Evolutionary conservation across 805 yeast genomes (phyloP).

Genomic region (Starmerella stellata): DNA sequence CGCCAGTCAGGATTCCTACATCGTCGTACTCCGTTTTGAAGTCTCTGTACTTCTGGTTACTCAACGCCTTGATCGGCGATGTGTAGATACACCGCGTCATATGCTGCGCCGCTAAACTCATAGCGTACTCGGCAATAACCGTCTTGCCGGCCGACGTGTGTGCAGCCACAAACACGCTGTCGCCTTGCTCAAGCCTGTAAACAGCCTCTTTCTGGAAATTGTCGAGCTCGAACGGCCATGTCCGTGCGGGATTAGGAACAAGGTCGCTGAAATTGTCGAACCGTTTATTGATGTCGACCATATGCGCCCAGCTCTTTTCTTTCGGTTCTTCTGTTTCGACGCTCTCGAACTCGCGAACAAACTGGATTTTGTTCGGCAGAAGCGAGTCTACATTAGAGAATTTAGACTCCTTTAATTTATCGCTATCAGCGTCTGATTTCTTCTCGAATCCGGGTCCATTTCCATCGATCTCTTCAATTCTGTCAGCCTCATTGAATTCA

Average conservation of each 20-base stretch:
- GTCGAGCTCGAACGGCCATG: conserved; percentile 90
- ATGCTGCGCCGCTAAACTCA: conserved; percentile 86
- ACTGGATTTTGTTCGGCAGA: conserved; percentile 34
- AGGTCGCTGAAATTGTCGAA: conserved; percentile 72
- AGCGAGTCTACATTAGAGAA: conserved; percentile 27
- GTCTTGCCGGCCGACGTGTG: conserved; percentile 98
- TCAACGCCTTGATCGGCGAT: conserved; percentile 81
- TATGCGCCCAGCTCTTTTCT: conserved; percentile 74
- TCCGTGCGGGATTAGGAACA: conserved; percentile 82
- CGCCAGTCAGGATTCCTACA: conserved; percentile 92
- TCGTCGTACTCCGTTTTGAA: conserved; percentile 67
- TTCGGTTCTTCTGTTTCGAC: neutral
- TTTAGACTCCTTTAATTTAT: conserved; percentile 1
- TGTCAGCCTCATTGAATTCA: conserved; percentile 15
- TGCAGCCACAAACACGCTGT: conserved; percentile 96
- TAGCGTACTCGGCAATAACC: conserved; percentile 95
- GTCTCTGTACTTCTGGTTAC: conserved; percentile 80
- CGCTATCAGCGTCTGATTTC: conserved; percentile 8
- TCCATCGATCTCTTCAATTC: conserved; percentile 3
- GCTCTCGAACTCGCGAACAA: conserved; percentile 24
- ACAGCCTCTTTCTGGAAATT: conserved; percentile 94
- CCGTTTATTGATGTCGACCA: conserved; percentile 68
- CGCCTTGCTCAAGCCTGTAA: conserved; percentile 91
- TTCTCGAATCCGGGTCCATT: conserved; percentile 4
- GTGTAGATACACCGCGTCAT: conserved; percentile 96